phyloP scores from a whole-genome alignment of 148 eudicot species.

The Rhododendron mucronatum region DNA sequence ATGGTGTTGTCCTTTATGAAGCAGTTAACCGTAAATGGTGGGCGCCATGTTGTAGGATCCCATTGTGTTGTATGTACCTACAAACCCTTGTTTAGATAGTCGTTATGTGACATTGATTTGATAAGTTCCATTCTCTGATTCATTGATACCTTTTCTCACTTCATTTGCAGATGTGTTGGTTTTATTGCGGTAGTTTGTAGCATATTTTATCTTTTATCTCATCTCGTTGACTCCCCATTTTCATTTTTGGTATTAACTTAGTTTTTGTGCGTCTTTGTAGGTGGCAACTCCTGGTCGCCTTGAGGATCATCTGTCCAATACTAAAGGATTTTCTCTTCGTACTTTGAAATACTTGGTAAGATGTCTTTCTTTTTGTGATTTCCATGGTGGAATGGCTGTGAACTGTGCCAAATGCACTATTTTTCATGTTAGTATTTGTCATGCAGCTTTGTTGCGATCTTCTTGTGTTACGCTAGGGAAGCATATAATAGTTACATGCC shows the following conservation, averaged over 20 bases:
- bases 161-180: neutral
- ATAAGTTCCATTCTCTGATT: neutral
- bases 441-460: neutral
- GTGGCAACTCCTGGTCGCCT: conserved; percentile 98
- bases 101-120: neutral
- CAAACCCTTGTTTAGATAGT: neutral
- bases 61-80: neutral
- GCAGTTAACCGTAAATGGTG: neutral
- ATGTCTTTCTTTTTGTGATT: neutral
- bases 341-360: conserved; percentile 82
- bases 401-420: neutral
- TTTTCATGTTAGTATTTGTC: neutral
- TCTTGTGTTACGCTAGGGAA: neutral
- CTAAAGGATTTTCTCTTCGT: conserved; percentile 90
- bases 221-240: neutral
- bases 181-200: neutral
- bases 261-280: conserved; percentile 29
- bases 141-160: neutral
- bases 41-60: neutral
- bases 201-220: neutral
- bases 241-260: neutral
- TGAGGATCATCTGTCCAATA: conserved; percentile 82
- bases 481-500: neutral
- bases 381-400: neutral
- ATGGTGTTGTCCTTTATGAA: neutral